Evolutionary conservation across 768 basidiomycete species (phyloP).

Genomic region (Kondoa subrosea): DNA sequence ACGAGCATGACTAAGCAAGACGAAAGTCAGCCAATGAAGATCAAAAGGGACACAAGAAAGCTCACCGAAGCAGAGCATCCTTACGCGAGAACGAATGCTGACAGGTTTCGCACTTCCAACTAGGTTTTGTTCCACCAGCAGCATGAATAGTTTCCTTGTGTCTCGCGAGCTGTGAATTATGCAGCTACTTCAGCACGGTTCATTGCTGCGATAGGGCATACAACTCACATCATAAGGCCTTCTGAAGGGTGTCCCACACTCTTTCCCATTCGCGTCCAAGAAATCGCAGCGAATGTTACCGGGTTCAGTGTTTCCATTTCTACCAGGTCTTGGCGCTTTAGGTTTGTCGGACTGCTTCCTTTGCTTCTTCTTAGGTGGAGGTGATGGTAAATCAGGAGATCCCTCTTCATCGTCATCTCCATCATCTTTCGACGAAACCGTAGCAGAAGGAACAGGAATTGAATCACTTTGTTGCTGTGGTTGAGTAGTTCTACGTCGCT

Average conservation of each 20-base stretch:
- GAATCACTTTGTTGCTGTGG: no score
- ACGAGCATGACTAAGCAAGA: neutral
- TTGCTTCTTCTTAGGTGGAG: neutral
- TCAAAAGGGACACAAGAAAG: neutral
- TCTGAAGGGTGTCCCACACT: neutral
- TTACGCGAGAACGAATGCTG: conserved; percentile 3
- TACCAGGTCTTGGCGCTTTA: neutral
- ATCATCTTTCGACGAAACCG: neutral
- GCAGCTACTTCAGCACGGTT: neutral
- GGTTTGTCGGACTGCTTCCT: neutral
- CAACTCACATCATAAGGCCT: conserved; percentile 5
- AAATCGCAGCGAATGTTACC: conserved; percentile 4
- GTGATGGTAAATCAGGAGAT: no score
- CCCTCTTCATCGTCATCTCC: neutral
- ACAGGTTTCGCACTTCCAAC: neutral
- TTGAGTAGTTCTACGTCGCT: no score
- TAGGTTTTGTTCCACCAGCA: neutral
- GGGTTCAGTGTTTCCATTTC: neutral
- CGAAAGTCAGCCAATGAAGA: neutral
- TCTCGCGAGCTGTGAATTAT: neutral
- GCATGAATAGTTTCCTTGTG: conserved; percentile 4
- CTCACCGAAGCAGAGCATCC: conserved; percentile 6
- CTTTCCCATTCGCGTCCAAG: neutral
- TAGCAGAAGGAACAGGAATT: neutral
- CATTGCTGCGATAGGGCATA: neutral